Evolutionary conservation across 495 filamentous ascomycete species (phyloP).

Genomic region (Talaromyces proteolyticus): DNA sequence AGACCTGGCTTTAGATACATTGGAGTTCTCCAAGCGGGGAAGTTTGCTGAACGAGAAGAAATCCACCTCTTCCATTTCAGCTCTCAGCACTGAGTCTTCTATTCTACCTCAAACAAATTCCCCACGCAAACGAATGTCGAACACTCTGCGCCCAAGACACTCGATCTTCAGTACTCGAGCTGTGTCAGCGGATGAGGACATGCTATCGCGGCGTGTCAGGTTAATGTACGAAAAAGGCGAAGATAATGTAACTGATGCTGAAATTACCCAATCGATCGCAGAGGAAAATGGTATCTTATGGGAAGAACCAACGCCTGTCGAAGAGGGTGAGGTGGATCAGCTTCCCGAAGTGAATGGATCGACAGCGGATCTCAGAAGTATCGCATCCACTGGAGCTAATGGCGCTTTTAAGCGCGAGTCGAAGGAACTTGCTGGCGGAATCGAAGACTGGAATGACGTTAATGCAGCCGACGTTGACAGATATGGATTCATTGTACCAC

Average conservation of each 20-base stretch:
- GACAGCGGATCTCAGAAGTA: constrained; percentile 8
- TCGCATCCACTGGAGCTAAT: constrained; percentile 5
- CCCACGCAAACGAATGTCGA: constrained; percentile 7
- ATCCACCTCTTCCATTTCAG: constrained; percentile 11
- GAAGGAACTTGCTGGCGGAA: constrained; percentile 68
- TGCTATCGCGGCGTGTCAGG: constrained; percentile 81
- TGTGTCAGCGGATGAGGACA: constrained; percentile 72
- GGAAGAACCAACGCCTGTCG: constrained; percentile 41
- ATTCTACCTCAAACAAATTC: neutral
- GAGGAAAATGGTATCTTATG: constrained; percentile 52
- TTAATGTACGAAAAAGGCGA: constrained; percentile 82
- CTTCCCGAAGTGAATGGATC: constrained; percentile 7
- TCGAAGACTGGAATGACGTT: constrained; percentile 94
- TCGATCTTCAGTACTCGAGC: constrained; percentile 26
- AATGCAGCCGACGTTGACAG: constrained; percentile 81
- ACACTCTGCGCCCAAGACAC: constrained; percentile 28
- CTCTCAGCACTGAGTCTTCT: constrained; percentile 7
- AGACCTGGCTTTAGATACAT: constrained; percentile 41
- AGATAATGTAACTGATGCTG: constrained; percentile 47
- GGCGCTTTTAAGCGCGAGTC: constrained; percentile 41
- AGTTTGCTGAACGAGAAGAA: constrained; percentile 32
- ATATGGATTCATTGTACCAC: constrained; percentile 83
- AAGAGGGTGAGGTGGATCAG: neutral
- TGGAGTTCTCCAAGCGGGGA: constrained; percentile 55
- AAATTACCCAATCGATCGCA: constrained; percentile 36